Percentiles rank a stretch among this genome's conserved stretches.
These are phyloP conservation scores for Cryptococcus sp. DNA, from an alignment of 1,284 basidiomycete species.

Conservation along the genomic window DNA sequence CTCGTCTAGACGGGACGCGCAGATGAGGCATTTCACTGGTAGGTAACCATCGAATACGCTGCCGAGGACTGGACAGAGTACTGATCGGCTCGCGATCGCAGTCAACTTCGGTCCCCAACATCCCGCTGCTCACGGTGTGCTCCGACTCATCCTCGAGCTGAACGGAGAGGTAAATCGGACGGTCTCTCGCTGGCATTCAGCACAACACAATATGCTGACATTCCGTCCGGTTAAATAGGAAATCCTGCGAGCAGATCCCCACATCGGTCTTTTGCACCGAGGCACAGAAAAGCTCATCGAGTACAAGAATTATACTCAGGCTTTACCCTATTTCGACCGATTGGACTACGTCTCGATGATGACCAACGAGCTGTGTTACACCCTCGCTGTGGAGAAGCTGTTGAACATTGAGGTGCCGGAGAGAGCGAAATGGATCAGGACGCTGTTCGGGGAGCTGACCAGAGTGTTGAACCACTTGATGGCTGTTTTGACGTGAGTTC, in stretches of 20 bases:
- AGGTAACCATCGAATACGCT: constrained; percentile 34
- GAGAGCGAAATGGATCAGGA: constrained; percentile 98
- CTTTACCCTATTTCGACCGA: constrained; percentile 98
- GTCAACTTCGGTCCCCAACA: constrained; percentile 97
- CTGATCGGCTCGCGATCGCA: constrained; percentile 41
- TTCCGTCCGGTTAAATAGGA: constrained; percentile 55
- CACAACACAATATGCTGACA: not conserved
- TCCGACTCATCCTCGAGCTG: constrained; percentile 94
- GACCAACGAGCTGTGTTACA: constrained; percentile 97
- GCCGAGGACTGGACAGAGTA: not conserved
- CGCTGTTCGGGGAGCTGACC: constrained; percentile 95
- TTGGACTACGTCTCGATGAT: constrained; percentile 99
- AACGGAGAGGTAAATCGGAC: constrained; percentile 73
- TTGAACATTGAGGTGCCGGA: constrained; percentile 99
- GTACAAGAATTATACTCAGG: constrained; percentile 98
- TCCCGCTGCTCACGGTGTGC: constrained; percentile 97
- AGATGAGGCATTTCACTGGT: constrained; percentile 91
- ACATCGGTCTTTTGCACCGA: constrained; percentile 93
- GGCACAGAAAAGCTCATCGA: constrained; percentile 99
- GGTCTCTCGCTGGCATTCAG: not conserved
- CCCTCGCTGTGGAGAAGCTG: constrained; percentile 95
- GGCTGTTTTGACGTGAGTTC: constrained; percentile 77
- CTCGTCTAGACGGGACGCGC: constrained; percentile 71
- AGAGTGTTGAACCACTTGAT: constrained; percentile 96
- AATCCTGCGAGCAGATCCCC: constrained; percentile 85